Percentiles rank a stretch among this genome's conserved stretches.
Conservation (phyloP, 2,329 filamentous ascomycete species). For the Clathrospora elynae region DNA sequence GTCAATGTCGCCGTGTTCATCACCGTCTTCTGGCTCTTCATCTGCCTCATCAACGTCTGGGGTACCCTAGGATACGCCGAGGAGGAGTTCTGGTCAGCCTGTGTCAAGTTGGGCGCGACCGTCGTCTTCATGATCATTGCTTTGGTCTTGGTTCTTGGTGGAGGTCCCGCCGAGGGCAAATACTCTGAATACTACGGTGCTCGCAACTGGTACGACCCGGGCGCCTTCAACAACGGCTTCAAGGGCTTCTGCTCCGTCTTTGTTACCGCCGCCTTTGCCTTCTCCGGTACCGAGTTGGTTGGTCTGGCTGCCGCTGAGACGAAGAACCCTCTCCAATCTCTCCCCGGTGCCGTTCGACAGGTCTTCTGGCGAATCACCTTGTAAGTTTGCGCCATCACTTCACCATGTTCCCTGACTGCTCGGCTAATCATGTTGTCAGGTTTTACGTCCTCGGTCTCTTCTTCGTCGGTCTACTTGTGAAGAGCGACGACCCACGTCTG, state of each 20-base stretch:
- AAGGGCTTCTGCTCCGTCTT: constrained; percentile 68
- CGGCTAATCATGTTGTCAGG: constrained; percentile 25
- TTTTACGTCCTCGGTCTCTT: constrained; percentile 54
- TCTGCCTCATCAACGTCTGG: constrained; percentile 47
- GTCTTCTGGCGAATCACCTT: constrained; percentile 55
- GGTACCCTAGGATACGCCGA: constrained; percentile 51
- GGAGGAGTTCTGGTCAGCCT: constrained; percentile 48
- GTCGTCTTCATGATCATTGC: constrained; percentile 53
- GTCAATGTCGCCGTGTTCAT: constrained; percentile 45
- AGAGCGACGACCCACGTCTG: constrained; percentile 40
- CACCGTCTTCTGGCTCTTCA: constrained; percentile 46
- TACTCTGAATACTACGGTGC: constrained; percentile 62
- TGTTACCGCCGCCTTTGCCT: constrained; percentile 67
- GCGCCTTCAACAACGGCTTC: constrained; percentile 63
- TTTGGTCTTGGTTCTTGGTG: constrained; percentile 61
- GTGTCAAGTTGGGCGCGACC: constrained; percentile 45
- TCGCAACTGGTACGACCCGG: constrained; percentile 63
- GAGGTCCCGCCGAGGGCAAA: constrained; percentile 56
- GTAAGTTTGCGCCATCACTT: too few relatives aligned
- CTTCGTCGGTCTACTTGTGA: constrained; percentile 53
- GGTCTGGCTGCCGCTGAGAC: constrained; percentile 66
- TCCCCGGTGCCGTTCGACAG: constrained; percentile 53
- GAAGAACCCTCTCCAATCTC: constrained; percentile 58
- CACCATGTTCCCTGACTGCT: too few relatives aligned
- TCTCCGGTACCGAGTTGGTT: constrained; percentile 66